Evolutionary conservation across 345 rosid species (phyloP).

Genomic region (Acer negundo): DNA sequence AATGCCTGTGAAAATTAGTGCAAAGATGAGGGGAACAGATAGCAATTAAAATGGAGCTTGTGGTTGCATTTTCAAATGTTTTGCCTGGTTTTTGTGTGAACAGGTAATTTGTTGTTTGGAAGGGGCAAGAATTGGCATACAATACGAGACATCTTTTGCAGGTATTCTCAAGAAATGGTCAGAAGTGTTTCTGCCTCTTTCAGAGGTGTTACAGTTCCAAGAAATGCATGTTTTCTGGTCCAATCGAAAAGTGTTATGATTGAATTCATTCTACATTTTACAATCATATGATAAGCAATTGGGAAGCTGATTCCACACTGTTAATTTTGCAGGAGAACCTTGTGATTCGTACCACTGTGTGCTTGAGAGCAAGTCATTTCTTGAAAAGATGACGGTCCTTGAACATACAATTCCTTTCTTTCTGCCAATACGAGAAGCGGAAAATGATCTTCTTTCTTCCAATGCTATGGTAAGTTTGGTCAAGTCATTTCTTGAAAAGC

Average conservation of each 20-base stretch:
- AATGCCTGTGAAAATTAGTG: neutral
- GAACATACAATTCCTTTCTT: slow-evolving; percentile 98
- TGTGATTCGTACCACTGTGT: slow-evolving; percentile 85
- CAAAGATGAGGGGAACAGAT: slow-evolving; percentile 3
- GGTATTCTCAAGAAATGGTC: slow-evolving; percentile 36
- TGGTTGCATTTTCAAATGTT: slow-evolving; percentile 13
- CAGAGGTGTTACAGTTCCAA: neutral
- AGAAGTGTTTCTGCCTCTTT: neutral
- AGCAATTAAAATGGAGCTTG: neutral
- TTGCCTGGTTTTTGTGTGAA: slow-evolving; percentile 17
- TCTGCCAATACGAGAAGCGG: slow-evolving; percentile 84
- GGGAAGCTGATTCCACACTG: slow-evolving; percentile 14
- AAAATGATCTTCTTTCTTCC: slow-evolving; percentile 82
- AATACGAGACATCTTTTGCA: slow-evolving; percentile 90
- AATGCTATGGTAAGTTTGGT: slow-evolving; percentile 80
- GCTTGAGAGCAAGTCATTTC: slow-evolving; percentile 92
- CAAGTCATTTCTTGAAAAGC: too few species aligned
- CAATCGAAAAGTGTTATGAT: neutral
- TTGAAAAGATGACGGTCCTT: slow-evolving; percentile 89
- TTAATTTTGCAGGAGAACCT: slow-evolving; percentile 65
- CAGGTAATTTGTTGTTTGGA: slow-evolving; percentile 90
- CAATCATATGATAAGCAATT: slow-evolving; percentile 6
- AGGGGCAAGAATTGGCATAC: slow-evolving; percentile 92
- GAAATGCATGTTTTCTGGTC: neutral
- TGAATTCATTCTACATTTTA: neutral